Conservation (phyloP, 2,329 filamentous ascomycete species). For the Verticillium tricorpus region DNA sequence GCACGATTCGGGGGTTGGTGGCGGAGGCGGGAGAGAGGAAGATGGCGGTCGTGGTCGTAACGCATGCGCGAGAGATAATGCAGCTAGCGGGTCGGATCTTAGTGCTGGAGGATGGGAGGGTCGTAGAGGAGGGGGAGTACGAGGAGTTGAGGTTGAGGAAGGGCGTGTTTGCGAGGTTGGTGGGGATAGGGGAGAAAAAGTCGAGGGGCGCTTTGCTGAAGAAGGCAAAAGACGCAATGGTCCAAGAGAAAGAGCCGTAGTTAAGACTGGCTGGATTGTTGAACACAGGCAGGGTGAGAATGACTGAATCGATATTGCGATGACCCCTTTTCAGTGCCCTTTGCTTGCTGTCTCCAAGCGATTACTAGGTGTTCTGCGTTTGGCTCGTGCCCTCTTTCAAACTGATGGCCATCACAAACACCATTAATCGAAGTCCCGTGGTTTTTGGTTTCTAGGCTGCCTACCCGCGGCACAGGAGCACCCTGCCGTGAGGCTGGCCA, state of each 20-base stretch:
- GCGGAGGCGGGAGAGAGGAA: constrained; percentile 19
- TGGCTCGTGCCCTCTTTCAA: no score
- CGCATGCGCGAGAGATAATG: constrained; percentile 86
- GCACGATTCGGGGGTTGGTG: constrained; percentile 55
- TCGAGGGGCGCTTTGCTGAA: not conserved
- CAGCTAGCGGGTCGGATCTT: constrained; percentile 67
- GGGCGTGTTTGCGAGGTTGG: constrained; percentile 43
- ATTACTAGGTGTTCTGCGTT: no score
- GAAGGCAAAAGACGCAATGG: not conserved
- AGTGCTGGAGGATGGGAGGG: constrained; percentile 62
- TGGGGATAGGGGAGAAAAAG: constrained; percentile 24
- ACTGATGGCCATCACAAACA: no score
- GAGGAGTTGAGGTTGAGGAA: constrained; percentile 46
- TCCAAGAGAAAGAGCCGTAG: not conserved
- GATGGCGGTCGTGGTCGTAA: constrained; percentile 75
- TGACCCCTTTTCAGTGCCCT: no score
- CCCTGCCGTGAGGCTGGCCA: no score
- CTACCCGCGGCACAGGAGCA: no score
- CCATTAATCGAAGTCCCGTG: no score
- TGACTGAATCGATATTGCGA: no score
- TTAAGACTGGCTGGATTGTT: not conserved
- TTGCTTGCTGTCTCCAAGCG: no score
- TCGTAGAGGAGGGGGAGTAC: constrained; percentile 66
- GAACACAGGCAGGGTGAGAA: not conserved
- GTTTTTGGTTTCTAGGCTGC: no score